Base-by-base conservation (phyloP, 2,329 filamentous ascomycete species). In the Calycina marina region DNA sequence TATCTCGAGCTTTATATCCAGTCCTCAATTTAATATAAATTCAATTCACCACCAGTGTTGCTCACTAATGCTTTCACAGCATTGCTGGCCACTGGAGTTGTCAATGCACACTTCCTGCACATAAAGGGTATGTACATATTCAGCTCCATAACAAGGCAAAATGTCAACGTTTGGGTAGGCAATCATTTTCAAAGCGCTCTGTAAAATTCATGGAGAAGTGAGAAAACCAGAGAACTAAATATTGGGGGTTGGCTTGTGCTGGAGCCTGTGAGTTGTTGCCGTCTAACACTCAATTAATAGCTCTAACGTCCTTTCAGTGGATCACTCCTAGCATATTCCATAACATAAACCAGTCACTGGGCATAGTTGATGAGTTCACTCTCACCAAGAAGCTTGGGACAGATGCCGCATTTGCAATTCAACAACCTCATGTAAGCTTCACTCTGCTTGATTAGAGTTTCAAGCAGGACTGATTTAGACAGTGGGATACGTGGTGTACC, bases 311-410 rank as follows among this genome's bases (percentile, higher is more conserved):
- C n/a, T n/a, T n/a, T n/a, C n/a, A n/a, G 26, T 69, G 64, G 64
- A 72, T 71, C 32, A 70, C 65, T 4, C 68, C 67, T n/a, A 68
- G 63, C 1, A 56, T 72, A 29, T 72, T 71, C 44, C 36, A 50
- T 50, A 60, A 38, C 41, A 28, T 47, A 13, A 41, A 48, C 25
- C 49, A 49, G 32, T 50, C 51, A 6, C 28, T 49, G 5, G 48
- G 46, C 2, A 48, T 51, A 32, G 42, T 50, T 12, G 52, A 55
- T 34, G 52, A 55, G 33, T 51, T 35, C 14, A 54, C 52, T 4
- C 38, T 55, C 2, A 47, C 44, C 14, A 35, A 69, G 40, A 57
- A 59, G 28, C 55, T 72, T 5, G 67, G 66, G 3, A 48, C 54
- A 13, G 49, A 62, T 28, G 55, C 55, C 2, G 61, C 62, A 4